Conservation (phyloP, 176 grass and related monocot species). For the Triticum dicoccoides region DNA sequence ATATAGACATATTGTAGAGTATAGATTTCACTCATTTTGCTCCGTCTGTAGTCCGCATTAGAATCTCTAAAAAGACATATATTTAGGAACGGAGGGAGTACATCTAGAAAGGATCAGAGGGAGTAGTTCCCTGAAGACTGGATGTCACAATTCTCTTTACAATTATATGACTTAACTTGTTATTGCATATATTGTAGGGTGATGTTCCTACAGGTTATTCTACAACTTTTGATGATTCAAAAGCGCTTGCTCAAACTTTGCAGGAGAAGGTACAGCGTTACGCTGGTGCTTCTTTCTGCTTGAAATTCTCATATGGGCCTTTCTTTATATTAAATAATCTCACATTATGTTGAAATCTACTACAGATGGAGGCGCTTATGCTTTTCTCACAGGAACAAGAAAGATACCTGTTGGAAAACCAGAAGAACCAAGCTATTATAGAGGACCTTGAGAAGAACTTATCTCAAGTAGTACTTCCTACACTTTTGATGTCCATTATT, state of each 20-base stretch:
- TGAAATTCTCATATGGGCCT: constrained; percentile 2
- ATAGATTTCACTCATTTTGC: no score
- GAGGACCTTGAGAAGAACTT: constrained; percentile 86
- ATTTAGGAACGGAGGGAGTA: no score
- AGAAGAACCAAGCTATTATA: constrained; percentile 68
- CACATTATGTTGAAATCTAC: constrained; percentile 13
- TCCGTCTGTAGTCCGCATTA: no score
- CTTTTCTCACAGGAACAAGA: constrained; percentile 98
- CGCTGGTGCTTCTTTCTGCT: background rate
- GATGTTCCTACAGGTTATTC: constrained; percentile 30
- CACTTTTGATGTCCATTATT: constrained; percentile 10
- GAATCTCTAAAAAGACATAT: no score
- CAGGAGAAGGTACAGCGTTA: constrained; percentile 69
- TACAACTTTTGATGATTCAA: constrained; percentile 42
- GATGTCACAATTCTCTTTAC: background rate
- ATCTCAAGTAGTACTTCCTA: constrained; percentile 64
- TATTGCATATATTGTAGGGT: constrained; percentile 35
- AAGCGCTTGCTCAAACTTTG: constrained; percentile 84
- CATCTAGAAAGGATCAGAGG: background rate
- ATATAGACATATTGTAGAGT: no score
- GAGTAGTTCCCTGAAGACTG: background rate
- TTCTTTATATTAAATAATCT: constrained; percentile 19
- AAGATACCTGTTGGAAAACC: constrained; percentile 75
- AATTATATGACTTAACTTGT: constrained; percentile 24
- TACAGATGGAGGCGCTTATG: constrained; percentile 79